Evolutionary conservation across 2,329 filamentous ascomycete species (phyloP), one percentile per base, ranked within the genome.

Genomic region (Stenocarpella maydis): DNA sequence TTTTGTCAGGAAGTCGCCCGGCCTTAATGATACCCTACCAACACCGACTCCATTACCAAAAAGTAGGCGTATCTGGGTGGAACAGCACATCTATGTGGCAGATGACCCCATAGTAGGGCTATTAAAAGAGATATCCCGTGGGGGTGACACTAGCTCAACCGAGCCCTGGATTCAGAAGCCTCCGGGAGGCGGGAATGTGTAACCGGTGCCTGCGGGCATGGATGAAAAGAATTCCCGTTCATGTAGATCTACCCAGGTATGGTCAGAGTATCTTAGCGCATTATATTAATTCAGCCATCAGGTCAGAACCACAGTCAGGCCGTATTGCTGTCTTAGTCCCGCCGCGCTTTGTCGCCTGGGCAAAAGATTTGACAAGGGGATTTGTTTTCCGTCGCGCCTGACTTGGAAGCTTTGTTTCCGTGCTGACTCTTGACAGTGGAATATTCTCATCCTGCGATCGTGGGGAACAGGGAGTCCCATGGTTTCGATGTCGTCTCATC

Each of bases 61-160:
- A n/a, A 28, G 49, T 4, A 47, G 58, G n/a, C 58, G 58, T 12
- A 63, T 63, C 14, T 63, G 58, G 58, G 58, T 63, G 12, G 58
- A 63, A 9, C 58, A 63, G 43, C 58, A 63, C 4, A 49, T 63
- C 12, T 49, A 63, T 3, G 58, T 63, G 12, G 37, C 58, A 7
- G 49, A 49, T 19, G 58, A 63, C 14, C 58, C 58, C 1, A n/a
- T 49, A 6, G 14, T n/a, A 4, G n/a, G 14, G 15, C 6, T 21
- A 8, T 31, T 43, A 0, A 49, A 19, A 4, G 19, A 47, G 14
- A 37, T 63, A 31, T 49, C 58, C 19, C 43, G n/a, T 24, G 43
- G 58, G 10, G 43, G 19, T 26, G 58, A 37, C 8, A n/a, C 53
- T n/a, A 17, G 34, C 34, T 37, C 24, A 14, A 24, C 54, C 8